A percentile compares a stretch with the other conserved stretches of the same genome.
Evolutionary conservation across 148 eudicot species (phyloP).

Genomic region (Camellia granthamiana): DNA sequence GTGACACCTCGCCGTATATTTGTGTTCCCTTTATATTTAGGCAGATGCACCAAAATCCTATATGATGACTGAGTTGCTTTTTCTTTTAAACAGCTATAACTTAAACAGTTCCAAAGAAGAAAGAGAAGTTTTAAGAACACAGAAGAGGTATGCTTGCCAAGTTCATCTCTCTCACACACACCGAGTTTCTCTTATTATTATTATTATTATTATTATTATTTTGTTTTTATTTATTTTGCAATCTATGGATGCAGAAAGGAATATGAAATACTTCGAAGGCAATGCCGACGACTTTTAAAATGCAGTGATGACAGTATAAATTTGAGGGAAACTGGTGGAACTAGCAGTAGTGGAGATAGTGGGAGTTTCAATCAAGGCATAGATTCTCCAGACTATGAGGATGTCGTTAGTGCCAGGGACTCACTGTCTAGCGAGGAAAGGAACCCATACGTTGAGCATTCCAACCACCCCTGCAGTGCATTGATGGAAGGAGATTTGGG

Average conservation of each 20-base stretch:
- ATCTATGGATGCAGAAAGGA: slow-evolving; percentile 59
- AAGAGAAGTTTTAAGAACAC: slow-evolving; percentile 56
- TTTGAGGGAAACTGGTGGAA: slow-evolving; percentile 33
- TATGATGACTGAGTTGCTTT: slow-evolving; percentile 1
- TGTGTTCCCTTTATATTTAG: neutral
- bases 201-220: neutral
- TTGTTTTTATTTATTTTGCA: neutral
- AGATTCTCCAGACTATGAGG: slow-evolving; percentile 70
- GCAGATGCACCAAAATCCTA: neutral
- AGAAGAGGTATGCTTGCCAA: slow-evolving; percentile 53
- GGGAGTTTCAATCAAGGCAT: slow-evolving; percentile 33
- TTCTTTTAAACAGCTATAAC: slow-evolving; percentile 55
- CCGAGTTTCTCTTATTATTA: no score
- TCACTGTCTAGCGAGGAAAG: slow-evolving; percentile 75
- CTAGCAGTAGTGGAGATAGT: slow-evolving; percentile 34
- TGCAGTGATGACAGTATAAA: slow-evolving; percentile 28
- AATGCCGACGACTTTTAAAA: slow-evolving; percentile 61
- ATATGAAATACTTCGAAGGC: slow-evolving; percentile 77
- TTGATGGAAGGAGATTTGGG: slow-evolving; percentile 39
- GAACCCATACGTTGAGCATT: slow-evolving; percentile 43
- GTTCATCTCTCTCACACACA: neutral
- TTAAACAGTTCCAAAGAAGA: slow-evolving; percentile 73
- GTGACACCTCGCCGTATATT: neutral
- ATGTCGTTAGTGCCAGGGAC: slow-evolving; percentile 74
- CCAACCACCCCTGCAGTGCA: slow-evolving; percentile 33